Evolutionary conservation across 2,329 filamentous ascomycete genomes (phyloP).

Genomic region (Ophiocordyceps camponoti-floridani): DNA sequence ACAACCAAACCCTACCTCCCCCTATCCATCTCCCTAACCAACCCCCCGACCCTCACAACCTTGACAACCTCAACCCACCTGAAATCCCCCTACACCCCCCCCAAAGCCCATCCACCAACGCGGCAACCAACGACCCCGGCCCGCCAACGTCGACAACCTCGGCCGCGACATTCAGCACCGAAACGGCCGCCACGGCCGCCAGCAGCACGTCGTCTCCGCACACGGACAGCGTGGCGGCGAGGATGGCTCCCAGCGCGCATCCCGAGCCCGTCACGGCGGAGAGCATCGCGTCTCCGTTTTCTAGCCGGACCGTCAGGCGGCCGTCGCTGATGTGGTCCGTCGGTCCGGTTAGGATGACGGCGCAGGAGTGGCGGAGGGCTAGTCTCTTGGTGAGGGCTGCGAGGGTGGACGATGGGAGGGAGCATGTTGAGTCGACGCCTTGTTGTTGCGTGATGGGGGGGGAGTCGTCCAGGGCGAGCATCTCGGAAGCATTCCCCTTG

Average conservation of each 20-base stretch:
- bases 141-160: conserved; percentile 47
- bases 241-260: conserved; percentile 67
- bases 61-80: conserved; percentile 34
- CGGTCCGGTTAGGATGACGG: conserved; percentile 69
- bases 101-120: conserved; percentile 59
- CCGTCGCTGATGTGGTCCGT: conserved; percentile 69
- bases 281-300: conserved; percentile 60
- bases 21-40: neutral
- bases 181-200: conserved; percentile 54
- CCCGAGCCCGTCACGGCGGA: conserved; percentile 63
- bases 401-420: conserved; percentile 29
- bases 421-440: conserved; percentile 66
- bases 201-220: conserved; percentile 45
- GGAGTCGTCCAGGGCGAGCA: conserved; percentile 42
- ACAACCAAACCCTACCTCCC: no score
- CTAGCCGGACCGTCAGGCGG: conserved; percentile 42
- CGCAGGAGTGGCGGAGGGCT: conserved; percentile 49
- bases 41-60: conserved; percentile 11
- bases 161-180: conserved; percentile 49
- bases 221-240: conserved; percentile 58
- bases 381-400: conserved; percentile 45
- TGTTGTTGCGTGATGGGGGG: conserved; percentile 38
- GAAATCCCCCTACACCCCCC: conserved; percentile 25
- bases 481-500: conserved; percentile 88
- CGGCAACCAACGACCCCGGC: conserved; percentile 72